Conservation (phyloP, 2,329 filamentous ascomycete genomes). For the Calonectria ilicicola region DNA sequence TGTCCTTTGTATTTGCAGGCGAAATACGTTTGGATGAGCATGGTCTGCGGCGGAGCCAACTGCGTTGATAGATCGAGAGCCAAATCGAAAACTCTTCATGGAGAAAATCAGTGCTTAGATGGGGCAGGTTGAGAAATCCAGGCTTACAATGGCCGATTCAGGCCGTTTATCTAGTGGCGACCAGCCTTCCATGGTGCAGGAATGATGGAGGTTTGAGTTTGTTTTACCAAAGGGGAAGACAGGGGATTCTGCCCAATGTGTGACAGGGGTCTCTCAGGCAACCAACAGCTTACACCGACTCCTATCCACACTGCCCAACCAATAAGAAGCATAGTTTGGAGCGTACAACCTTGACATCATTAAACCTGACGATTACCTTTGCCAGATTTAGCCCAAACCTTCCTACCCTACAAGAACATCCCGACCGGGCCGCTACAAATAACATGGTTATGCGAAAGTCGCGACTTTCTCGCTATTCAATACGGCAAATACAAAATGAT, state of each 20-base stretch:
- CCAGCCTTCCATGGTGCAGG: neutral
- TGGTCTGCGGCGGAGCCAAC: neutral
- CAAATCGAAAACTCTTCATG: neutral
- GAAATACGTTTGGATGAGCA: neutral
- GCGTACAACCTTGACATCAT: too few species aligned
- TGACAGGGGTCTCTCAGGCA: neutral
- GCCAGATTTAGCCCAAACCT: too few species aligned
- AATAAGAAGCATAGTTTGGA: too few species aligned
- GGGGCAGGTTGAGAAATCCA: neutral
- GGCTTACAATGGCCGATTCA: neutral
- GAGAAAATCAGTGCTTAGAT: neutral
- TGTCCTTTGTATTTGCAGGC: neutral
- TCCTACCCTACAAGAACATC: too few species aligned
- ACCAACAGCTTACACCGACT: too few species aligned
- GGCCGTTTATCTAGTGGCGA: neutral
- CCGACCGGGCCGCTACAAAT: too few species aligned
- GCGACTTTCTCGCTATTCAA: too few species aligned
- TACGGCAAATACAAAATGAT: too few species aligned
- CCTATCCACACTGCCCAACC: too few species aligned
- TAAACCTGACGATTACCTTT: too few species aligned
- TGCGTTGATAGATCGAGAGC: neutral
- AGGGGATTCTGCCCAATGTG: neutral
- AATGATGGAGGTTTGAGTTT: neutral
- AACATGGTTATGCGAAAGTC: too few species aligned
- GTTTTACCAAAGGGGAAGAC: neutral